phyloP scores from a whole-genome alignment of 2,329 filamentous ascomycete genomes.

The Penicillium sp. region DNA sequence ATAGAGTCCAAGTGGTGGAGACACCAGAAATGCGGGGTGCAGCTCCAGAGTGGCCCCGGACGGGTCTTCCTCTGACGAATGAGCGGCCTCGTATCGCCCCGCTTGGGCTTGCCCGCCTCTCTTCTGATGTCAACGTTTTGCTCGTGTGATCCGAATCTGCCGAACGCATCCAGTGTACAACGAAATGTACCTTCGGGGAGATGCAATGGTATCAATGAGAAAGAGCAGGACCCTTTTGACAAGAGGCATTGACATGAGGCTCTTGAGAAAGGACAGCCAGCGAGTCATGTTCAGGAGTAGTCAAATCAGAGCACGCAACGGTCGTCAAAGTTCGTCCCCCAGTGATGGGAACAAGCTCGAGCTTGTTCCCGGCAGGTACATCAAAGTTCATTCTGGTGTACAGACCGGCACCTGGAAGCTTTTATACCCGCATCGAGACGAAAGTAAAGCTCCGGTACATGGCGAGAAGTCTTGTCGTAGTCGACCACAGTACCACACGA shows the following conservation, averaged over 20 bases:
- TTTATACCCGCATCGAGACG: too few species aligned
- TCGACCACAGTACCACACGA: too few species aligned
- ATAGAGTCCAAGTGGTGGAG: not conserved
- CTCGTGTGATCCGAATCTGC: conserved; percentile 28
- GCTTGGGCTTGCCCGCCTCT: conserved; percentile 1
- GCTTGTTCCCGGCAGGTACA: conserved; percentile 1
- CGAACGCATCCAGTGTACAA: conserved; percentile 4
- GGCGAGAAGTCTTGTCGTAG: too few species aligned
- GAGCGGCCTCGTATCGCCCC: not conserved
- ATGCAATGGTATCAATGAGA: not conserved
- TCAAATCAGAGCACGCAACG: not conserved
- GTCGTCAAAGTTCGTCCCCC: not conserved
- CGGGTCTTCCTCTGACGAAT: too few species aligned
- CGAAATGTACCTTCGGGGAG: not conserved
- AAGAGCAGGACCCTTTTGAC: too few species aligned
- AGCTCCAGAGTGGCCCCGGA: conserved; percentile 23
- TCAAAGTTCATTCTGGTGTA: too few species aligned
- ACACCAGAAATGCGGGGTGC: conserved; percentile 31
- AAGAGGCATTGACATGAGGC: too few species aligned
- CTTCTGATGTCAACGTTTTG: conserved; percentile 25
- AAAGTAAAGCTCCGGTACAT: not conserved
- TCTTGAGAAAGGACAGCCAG: not conserved
- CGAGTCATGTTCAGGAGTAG: not conserved
- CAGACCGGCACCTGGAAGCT: too few species aligned
- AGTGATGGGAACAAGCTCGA: not conserved